These are phyloP conservation scores for Entelexis sorbosivorans DNA, from an alignment of 1,139 yeast species.

Conservation along the genomic window DNA sequence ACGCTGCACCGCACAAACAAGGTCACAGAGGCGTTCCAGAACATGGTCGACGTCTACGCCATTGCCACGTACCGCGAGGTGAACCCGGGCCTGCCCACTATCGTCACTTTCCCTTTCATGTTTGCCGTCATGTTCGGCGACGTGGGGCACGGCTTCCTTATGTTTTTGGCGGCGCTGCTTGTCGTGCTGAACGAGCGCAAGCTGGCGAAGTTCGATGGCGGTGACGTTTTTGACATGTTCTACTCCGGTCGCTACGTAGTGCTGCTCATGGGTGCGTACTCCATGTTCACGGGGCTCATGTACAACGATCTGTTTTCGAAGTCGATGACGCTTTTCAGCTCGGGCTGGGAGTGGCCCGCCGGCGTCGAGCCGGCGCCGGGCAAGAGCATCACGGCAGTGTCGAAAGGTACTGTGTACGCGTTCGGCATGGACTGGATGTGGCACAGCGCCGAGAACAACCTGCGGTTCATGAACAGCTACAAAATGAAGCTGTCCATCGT, in stretches of 20 bases:
- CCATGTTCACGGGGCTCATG: constrained; percentile 85
- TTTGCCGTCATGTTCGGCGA: constrained; percentile 99
- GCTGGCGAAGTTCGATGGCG: constrained; percentile 58
- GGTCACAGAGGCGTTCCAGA: constrained; percentile 83
- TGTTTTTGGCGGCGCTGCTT: constrained; percentile 58
- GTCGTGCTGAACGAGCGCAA: constrained; percentile 60
- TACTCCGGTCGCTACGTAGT: constrained; percentile 82
- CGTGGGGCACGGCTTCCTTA: constrained; percentile 84
- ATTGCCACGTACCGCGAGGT: constrained; percentile 89
- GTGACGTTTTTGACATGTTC: constrained; percentile 96
- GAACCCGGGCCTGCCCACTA: constrained; percentile 89
- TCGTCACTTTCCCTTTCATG: constrained; percentile 95
- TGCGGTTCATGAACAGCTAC: constrained; percentile 83
- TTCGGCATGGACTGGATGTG: constrained; percentile 89
- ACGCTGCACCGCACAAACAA: constrained; percentile 87
- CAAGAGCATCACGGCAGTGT: constrained; percentile 49
- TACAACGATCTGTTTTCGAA: constrained; percentile 90
- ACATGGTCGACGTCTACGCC: constrained; percentile 91
- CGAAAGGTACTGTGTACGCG: constrained; percentile 53
- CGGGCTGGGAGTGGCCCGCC: constrained; percentile 92
- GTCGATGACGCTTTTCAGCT: constrained; percentile 70
- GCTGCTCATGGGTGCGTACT: constrained; percentile 80
- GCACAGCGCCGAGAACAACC: constrained; percentile 93
- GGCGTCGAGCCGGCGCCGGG: constrained; percentile 42
- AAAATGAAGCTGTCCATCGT: constrained; percentile 92